These are phyloP conservation scores for Endotrypanum monterogeii DNA, from an alignment of 208 protist species.

Conservation along the genomic window DNA sequence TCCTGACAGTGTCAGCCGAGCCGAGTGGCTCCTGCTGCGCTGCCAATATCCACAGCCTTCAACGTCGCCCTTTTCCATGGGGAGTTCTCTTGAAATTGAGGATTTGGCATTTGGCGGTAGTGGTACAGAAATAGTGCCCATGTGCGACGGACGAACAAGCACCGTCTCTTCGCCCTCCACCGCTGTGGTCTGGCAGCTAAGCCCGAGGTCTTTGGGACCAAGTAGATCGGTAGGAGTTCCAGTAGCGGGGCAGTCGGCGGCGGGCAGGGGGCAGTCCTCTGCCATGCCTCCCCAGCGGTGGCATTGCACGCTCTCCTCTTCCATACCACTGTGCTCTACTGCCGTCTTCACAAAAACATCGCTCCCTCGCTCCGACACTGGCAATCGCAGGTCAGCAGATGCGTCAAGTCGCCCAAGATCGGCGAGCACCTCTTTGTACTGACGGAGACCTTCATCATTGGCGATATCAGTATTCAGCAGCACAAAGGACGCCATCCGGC, in stretches of 20 bases:
- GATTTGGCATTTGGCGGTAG: not conserved
- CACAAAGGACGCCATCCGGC: slow-evolving; percentile 33
- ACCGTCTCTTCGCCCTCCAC: slow-evolving; percentile 10
- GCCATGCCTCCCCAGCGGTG: not conserved
- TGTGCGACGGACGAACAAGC: slow-evolving; percentile 26
- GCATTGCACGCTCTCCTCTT: too few relatives aligned
- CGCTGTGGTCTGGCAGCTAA: not conserved
- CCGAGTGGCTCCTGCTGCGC: not conserved
- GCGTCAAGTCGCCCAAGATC: slow-evolving; percentile 31
- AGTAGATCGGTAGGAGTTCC: not conserved
- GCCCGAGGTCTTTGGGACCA: not conserved
- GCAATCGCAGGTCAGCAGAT: slow-evolving; percentile 14
- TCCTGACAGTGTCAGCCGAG: not conserved
- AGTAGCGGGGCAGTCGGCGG: not conserved
- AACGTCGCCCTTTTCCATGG: not conserved
- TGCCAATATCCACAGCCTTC: not conserved
- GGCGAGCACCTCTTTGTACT: slow-evolving; percentile 31
- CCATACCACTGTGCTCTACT: not conserved
- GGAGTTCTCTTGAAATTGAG: not conserved
- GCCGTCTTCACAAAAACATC: slow-evolving; percentile 4
- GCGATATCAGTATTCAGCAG: slow-evolving; percentile 30
- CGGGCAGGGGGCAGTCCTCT: too few relatives aligned
- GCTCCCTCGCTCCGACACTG: not conserved
- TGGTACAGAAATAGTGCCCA: not conserved
- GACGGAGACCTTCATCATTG: slow-evolving; percentile 22